phyloP scores from a whole-genome alignment of 2,329 filamentous ascomycete species.

The Aspergillus pseudoglaucus region DNA sequence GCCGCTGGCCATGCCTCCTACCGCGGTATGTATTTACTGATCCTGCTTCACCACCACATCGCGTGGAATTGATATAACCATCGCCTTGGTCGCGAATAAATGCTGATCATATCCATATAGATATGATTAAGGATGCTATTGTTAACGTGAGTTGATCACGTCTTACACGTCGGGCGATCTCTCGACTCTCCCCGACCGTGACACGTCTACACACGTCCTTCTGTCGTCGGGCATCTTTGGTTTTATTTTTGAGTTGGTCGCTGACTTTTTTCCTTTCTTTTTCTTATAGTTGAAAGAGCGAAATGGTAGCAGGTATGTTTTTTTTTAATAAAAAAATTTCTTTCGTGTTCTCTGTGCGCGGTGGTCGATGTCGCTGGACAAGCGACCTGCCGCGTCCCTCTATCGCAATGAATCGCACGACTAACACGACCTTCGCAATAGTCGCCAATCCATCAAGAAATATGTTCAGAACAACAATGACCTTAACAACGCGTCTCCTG shows the following conservation, averaged over 20 bases:
- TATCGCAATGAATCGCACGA: constrained; percentile 13
- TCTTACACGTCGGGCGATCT: constrained; percentile 40
- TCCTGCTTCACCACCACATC: constrained; percentile 41
- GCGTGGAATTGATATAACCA: constrained; percentile 32
- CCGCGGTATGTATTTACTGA: constrained; percentile 53
- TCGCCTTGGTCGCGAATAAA: constrained; percentile 45
- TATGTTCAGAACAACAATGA: constrained; percentile 68
- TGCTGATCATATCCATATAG: constrained; percentile 50
- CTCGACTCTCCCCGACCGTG: constrained; percentile 28
- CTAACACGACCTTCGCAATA: constrained; percentile 35
- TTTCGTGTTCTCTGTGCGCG: constrained; percentile 13
- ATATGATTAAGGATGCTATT: constrained; percentile 69
- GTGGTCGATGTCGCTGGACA: neutral
- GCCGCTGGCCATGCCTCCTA: constrained; percentile 57
- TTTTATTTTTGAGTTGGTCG: constrained; percentile 22
- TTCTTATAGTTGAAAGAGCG: constrained; percentile 60
- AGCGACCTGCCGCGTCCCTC: neutral
- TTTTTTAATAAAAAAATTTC: neutral
- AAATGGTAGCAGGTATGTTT: constrained; percentile 61
- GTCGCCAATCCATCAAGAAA: constrained; percentile 68
- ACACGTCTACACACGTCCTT: constrained; percentile 23
- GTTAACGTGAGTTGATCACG: constrained; percentile 58
- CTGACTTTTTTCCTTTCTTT: constrained; percentile 45
- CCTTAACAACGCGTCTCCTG: constrained; percentile 48
- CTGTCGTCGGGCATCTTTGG: constrained; percentile 14